Conservation (phyloP, 2,329 filamentous ascomycete genomes). For the Hypoxylon sp. region DNA sequence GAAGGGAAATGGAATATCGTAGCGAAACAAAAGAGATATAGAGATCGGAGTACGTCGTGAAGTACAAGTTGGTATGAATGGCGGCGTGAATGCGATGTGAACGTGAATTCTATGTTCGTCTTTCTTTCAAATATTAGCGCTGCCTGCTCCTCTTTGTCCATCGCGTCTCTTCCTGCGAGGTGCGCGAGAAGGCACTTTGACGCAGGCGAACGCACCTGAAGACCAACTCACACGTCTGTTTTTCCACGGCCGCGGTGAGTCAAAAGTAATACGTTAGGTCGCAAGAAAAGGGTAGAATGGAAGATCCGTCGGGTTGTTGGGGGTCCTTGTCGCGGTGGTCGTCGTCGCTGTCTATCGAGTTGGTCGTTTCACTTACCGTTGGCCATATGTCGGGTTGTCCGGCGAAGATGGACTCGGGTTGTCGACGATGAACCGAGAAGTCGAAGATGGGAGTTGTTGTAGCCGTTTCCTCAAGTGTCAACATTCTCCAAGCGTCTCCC, state of each 20-base stretch:
- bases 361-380: constrained; percentile 43
- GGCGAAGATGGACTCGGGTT: constrained; percentile 41
- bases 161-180: constrained; percentile 21
- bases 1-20: constrained; percentile 23
- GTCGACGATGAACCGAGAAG: constrained; percentile 33
- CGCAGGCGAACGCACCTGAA: neutral
- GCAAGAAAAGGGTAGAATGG: constrained; percentile 24
- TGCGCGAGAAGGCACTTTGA: constrained; percentile 2
- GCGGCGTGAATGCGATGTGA: constrained; percentile 32
- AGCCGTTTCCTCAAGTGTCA: constrained; percentile 38
- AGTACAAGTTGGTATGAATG: constrained; percentile 24
- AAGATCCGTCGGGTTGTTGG: constrained; percentile 30
- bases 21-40: constrained; percentile 38
- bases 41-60: constrained; percentile 28
- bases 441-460: constrained; percentile 36
- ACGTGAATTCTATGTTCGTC: constrained; percentile 17
- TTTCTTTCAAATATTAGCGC: constrained; percentile 34
- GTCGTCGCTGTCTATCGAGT: constrained; percentile 36
- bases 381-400: constrained; percentile 36
- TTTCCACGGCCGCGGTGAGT: constrained; percentile 25
- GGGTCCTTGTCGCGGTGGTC: constrained; percentile 24
- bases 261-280: constrained; percentile 25
- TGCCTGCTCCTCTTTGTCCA: constrained; percentile 32
- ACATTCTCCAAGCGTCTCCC: constrained; percentile 46
- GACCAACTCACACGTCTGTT: constrained; percentile 39